Evolutionary conservation across 2,329 filamentous ascomycete genomes (phyloP).

Genomic region (Penicillium brevicompactum): DNA sequence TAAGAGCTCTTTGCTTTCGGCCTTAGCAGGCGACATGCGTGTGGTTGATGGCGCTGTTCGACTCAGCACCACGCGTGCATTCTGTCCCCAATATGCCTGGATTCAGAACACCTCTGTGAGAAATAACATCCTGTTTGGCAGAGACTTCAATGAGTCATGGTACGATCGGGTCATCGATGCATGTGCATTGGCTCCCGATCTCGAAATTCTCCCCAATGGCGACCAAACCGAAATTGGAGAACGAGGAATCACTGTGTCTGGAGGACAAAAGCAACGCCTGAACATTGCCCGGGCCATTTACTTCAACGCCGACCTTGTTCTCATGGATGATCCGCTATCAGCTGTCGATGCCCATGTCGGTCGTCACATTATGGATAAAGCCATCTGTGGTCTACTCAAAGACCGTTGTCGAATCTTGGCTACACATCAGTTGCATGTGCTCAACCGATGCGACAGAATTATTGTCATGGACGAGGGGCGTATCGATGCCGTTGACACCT

Average conservation of each 20-base stretch:
- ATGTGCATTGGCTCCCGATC: conserved; percentile 80
- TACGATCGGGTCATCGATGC: conserved; percentile 82
- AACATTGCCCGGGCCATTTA: conserved; percentile 85
- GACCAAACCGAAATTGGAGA: conserved; percentile 94
- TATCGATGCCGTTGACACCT: conserved; percentile 85
- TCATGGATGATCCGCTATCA: conserved; percentile 67
- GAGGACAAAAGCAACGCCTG: conserved; percentile 90
- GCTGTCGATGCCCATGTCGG: conserved; percentile 61
- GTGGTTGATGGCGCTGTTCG: conserved; percentile 72
- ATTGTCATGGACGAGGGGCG: conserved; percentile 88
- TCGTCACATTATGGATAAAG: conserved; percentile 82
- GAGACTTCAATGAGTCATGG: conserved; percentile 73
- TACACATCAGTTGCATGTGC: conserved; percentile 92
- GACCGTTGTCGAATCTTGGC: conserved; percentile 89
- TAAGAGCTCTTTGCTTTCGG: conserved; percentile 85
- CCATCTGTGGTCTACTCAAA: conserved; percentile 84
- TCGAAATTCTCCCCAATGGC: conserved; percentile 89
- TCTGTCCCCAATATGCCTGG: conserved; percentile 97
- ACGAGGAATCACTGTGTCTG: conserved; percentile 90
- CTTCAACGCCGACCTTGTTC: conserved; percentile 63
- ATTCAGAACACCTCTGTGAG: conserved; percentile 88
- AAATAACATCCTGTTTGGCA: conserved; percentile 91
- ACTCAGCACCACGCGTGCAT: conserved; percentile 78
- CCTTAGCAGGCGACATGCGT: conserved; percentile 88
- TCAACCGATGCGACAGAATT: conserved; percentile 87